Evolutionary conservation across 148 eudicot genomes (phyloP), one percentile per base, ranked within the genome.

Genomic region (Agrostemma githago): DNA sequence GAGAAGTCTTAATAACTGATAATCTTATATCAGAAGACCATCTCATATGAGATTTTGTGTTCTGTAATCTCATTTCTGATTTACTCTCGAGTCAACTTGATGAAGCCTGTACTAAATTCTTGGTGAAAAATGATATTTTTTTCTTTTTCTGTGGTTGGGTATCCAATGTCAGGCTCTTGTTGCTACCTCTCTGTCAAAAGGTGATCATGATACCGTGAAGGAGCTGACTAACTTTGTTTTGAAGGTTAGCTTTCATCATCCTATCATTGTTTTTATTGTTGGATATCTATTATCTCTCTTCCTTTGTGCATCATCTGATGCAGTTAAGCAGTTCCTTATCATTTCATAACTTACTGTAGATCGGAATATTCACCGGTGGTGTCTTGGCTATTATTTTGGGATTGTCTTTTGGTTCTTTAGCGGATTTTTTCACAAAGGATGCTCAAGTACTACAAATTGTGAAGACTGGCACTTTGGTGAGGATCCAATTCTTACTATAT

Each of bases 381-480:
- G 81, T 81, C 39, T 83, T 92, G 84, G 93, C 97, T 70, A 83
- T 79, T 57, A 76, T 85, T 58, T 85, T 95, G 85, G 93, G 93
- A 62, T 48, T 81, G 59, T 86, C 93, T 60, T 95, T 89, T 77
- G 79, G 89, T 48, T 85, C 90, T 75, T 71, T 95, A 66, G 84
- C 92, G 48, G 83, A 84, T 68, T 48, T 95, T 73, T 95, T 95
- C 65, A 92, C 97, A 8, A 89, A 84, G 80, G 97, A 95, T 46
- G 54, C 73, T 17, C 86, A 80, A 74, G 97, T 95, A 5, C 77
- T 95, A 70, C 82, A 75, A 66, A 73, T 90, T 77, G 90, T 85
- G 21, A 88, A 79, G 83, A 79, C 85, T 69, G 97, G 96, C 74
- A 78, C 91, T 77, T 83, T 87, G 97, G 98, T 95, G 77, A 72